These are phyloP conservation scores for Malus fusca DNA, from an alignment of 306 rosid genomes.

Conservation along the genomic window DNA sequence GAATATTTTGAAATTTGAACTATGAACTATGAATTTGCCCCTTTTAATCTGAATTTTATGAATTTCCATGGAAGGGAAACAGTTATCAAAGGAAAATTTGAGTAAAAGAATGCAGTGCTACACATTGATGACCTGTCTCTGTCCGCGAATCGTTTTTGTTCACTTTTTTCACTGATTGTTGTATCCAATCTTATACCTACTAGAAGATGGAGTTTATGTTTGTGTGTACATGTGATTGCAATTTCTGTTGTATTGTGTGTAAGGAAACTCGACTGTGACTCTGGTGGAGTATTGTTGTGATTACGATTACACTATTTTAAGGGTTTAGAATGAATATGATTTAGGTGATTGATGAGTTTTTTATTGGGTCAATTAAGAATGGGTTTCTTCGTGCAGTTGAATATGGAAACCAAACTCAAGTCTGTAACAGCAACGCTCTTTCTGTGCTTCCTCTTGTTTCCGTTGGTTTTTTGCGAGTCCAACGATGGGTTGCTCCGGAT, in stretches of 20 bases:
- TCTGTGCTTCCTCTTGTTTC: slow-evolving; percentile 33
- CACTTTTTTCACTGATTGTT: background rate
- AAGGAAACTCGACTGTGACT: background rate
- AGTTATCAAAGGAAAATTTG: background rate
- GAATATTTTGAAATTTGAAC: background rate
- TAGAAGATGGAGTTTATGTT: background rate
- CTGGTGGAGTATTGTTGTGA: background rate
- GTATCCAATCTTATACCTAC: background rate
- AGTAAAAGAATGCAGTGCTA: background rate
- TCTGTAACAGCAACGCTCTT: slow-evolving; percentile 19
- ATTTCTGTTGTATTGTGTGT: background rate
- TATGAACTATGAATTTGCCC: background rate
- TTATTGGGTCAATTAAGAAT: background rate
- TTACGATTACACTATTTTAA: background rate
- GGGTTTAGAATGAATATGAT: background rate
- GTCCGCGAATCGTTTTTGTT: background rate
- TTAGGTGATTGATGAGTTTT: background rate
- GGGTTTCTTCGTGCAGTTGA: slow-evolving; percentile 11
- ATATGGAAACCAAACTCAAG: slow-evolving; percentile 27
- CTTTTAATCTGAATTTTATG: background rate
- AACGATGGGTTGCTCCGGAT: slow-evolving; percentile 40
- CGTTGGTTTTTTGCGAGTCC: slow-evolving; percentile 40
- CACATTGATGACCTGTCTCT: background rate
- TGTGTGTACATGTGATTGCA: background rate
- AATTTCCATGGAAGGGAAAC: background rate